Conservation (phyloP, 148 eudicot species). For the Polygonum aviculare region DNA sequence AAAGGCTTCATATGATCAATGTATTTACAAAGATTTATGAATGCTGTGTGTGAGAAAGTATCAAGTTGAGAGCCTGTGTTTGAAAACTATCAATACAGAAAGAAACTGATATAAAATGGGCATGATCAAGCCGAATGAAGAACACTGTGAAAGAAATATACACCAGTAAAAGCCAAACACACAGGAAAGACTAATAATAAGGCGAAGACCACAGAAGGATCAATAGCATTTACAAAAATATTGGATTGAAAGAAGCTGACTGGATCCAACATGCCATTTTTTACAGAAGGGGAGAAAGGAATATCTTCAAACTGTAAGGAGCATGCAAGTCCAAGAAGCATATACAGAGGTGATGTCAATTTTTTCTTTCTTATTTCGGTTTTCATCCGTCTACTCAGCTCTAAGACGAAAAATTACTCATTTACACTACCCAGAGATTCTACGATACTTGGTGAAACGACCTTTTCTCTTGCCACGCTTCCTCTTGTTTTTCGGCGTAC, state of each 20-base stretch:
- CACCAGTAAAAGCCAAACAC: not conserved
- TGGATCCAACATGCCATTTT: slow-evolving; percentile 9
- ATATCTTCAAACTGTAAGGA: slow-evolving; percentile 6
- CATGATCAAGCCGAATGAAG: not conserved
- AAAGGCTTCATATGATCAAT: not conserved
- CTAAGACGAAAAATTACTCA: not conserved
- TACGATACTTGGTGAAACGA: slow-evolving; percentile 5
- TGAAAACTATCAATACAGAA: too few species aligned
- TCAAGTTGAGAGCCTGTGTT: not conserved
- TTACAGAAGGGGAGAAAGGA: slow-evolving; percentile 3
- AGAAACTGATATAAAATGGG: not conserved
- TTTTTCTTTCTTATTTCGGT: not conserved
- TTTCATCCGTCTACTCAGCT: not conserved
- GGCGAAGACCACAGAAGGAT: not conserved
- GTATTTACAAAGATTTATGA: not conserved
- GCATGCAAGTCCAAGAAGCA: slow-evolving; percentile 3
- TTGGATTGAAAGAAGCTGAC: not conserved
- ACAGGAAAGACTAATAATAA: not conserved
- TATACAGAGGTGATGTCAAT: slow-evolving; percentile 4
- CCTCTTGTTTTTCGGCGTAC: slow-evolving; percentile 10
- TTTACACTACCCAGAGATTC: slow-evolving; percentile 13
- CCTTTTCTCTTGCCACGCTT: slow-evolving; percentile 16
- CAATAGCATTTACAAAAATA: slow-evolving; percentile 1
- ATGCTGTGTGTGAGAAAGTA: not conserved
- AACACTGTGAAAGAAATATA: not conserved